phyloP scores from a whole-genome alignment of 176 grass and related monocot genomes.

The Lolium perenne region DNA sequence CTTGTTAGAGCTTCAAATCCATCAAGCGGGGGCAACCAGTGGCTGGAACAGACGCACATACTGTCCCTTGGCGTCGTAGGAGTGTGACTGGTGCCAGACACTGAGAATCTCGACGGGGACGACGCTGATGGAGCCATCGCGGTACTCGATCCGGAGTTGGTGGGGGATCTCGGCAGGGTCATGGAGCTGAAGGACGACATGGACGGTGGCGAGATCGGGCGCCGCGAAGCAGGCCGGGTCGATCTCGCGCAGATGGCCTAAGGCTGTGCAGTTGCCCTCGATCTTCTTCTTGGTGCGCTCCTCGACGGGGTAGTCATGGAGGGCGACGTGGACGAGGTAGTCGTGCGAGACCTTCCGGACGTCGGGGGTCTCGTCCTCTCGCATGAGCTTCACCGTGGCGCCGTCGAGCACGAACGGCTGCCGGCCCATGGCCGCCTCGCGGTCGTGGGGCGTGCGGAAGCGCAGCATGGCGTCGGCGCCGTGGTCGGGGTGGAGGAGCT shows the following conservation, averaged over 20 bases:
- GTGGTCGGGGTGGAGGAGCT: not conserved
- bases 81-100: not conserved
- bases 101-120: constrained; percentile 22
- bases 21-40: not conserved
- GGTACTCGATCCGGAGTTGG: not conserved
- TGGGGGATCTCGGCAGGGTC: not conserved
- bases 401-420: not conserved
- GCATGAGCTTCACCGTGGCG: not conserved
- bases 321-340: not conserved
- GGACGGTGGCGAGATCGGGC: not conserved
- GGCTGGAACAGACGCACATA: constrained; percentile 11
- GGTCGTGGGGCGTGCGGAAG: not conserved
- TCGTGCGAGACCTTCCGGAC: not conserved
- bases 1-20: not conserved
- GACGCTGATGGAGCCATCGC: not conserved
- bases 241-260: not conserved
- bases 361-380: not conserved
- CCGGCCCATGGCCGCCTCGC: not conserved
- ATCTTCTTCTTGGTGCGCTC: not conserved
- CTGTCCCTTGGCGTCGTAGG: not conserved
- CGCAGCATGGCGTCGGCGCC: not conserved
- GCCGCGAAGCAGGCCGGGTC: constrained; percentile 11
- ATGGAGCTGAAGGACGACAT: not conserved
- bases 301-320: not conserved
- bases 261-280: not conserved